Evolutionary conservation across 106 monocot genomes (phyloP), one percentile per base, ranked within the genome.

Genomic region (Posidonia australis): DNA sequence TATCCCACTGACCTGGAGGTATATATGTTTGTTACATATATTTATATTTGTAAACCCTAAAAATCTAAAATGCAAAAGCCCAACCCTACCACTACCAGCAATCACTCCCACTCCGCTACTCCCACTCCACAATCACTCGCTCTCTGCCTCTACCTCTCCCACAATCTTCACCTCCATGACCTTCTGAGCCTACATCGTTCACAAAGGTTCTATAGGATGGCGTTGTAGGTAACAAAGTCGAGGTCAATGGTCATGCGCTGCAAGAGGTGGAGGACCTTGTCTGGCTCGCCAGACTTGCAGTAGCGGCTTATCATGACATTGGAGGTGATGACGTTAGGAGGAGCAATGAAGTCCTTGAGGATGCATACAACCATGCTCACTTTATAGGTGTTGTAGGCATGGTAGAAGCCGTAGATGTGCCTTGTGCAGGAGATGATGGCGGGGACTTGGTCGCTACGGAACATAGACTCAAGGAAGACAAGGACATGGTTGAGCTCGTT

Each of bases 161-260:
- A n/a, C n/a, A n/a, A n/a, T n/a, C n/a, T n/a, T n/a, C 69, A 89
- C 46, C 52, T 75, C 41, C 22, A 89, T 67, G n/a, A 89, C 85
- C 11, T 58, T 54, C 20, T 41, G 42, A 86, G 71, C 42, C 60
- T 45, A 0, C 77, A 69, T 16, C 58, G 58, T 26, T 79, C 70
- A 49, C 86, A 89, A 18, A 93, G 64, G 71, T 70, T 71, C 49
- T 84, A 83, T 53, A 89, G 67, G 62, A 93, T 67, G 55, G 89
- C 89, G 68, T 93, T 93, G 49, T 83, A 88, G 22, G 90, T 84
- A 52, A 86, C 81, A 20, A 75, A 84, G 32, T 96, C 89, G 28
- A 83, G 93, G 10, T 69, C 13, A 12, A 75, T 72, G 47, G 27
- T 23, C 86, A 92, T 84, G 10, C 71, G 63, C 32, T 44, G 43